phyloP scores from a whole-genome alignment of 2,329 filamentous ascomycete species.

The Chrysoporthe puriensis region DNA sequence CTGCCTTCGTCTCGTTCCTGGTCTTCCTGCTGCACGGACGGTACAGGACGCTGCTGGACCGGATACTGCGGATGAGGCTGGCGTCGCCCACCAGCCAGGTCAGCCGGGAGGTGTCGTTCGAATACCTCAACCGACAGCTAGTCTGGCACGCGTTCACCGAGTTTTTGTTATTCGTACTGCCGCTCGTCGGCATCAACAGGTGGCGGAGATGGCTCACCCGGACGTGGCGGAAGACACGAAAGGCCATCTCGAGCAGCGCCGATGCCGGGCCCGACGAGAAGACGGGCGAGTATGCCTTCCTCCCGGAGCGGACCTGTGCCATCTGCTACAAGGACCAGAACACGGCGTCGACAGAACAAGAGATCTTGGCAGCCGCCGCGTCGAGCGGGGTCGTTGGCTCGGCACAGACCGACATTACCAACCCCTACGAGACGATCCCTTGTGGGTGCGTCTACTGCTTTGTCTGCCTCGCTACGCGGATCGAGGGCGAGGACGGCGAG shows the following conservation, averaged over 20 bases:
- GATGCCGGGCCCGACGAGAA: slow-evolving; percentile 45
- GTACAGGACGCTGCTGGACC: slow-evolving; percentile 88
- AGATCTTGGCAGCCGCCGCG: slow-evolving; percentile 68
- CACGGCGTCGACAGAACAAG: slow-evolving; percentile 72
- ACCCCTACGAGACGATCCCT: slow-evolving; percentile 88
- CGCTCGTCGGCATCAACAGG: slow-evolving; percentile 89
- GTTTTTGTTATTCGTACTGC: slow-evolving; percentile 95
- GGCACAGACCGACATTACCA: slow-evolving; percentile 90
- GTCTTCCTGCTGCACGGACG: slow-evolving; percentile 89
- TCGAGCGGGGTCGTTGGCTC: slow-evolving; percentile 83
- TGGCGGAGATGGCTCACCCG: slow-evolving; percentile 90
- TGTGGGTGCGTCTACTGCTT: slow-evolving; percentile 97
- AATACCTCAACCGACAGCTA: slow-evolving; percentile 95
- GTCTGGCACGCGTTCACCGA: slow-evolving; percentile 99
- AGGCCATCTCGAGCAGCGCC: slow-evolving; percentile 57
- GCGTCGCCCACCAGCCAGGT: slow-evolving; percentile 84
- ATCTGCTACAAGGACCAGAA: slow-evolving; percentile 98
- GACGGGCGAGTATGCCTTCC: slow-evolving; percentile 77
- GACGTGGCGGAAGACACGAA: slow-evolving; percentile 81
- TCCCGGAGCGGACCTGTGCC: slow-evolving; percentile 92
- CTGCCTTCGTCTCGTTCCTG: slow-evolving; percentile 83
- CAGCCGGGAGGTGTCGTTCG: slow-evolving; percentile 90
- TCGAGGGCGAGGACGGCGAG: slow-evolving; percentile 92
- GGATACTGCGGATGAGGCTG: slow-evolving; percentile 80
- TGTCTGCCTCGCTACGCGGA: slow-evolving; percentile 85